Evolutionary conservation across 1,284 basidiomycete species (phyloP).

Genomic region (Ceratorhiza oryzae-sativae): DNA sequence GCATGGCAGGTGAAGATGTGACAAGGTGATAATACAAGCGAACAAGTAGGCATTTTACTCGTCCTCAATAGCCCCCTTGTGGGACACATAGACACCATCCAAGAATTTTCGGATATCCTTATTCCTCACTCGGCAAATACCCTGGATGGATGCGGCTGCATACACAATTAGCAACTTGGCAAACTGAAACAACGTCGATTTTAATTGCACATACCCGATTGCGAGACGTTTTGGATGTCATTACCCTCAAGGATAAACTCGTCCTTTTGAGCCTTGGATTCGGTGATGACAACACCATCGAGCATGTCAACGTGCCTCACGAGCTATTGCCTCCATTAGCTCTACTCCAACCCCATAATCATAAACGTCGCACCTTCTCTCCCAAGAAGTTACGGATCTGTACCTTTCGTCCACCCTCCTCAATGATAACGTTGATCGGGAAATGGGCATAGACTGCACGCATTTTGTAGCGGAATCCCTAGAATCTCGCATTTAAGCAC

Average conservation of each 20-base stretch:
- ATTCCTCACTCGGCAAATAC: constrained; percentile 92
- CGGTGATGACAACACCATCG: constrained; percentile 83
- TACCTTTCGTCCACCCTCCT: constrained; percentile 75
- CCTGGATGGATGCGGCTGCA: constrained; percentile 92
- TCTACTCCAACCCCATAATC: constrained; percentile 2
- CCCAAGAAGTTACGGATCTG: constrained; percentile 99
- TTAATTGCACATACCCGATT: constrained; percentile 69
- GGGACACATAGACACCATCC: constrained; percentile 81
- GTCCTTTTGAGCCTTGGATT: constrained; percentile 97
- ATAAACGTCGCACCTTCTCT: constrained; percentile 78
- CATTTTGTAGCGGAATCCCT: constrained; percentile 99
- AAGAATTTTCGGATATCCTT: constrained; percentile 93
- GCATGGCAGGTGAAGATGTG: constrained; percentile 29
- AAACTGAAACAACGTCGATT: not conserved
- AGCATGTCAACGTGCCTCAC: constrained; percentile 95
- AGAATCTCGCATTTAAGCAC: too few relatives aligned
- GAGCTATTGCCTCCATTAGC: constrained; percentile 58
- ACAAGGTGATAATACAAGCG: constrained; percentile 37
- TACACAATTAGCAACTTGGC: not conserved
- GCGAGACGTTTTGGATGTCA: constrained; percentile 94
- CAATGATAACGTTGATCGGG: constrained; percentile 99
- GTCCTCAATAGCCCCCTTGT: constrained; percentile 56
- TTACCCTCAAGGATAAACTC: constrained; percentile 93
- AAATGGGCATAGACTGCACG: constrained; percentile 99
- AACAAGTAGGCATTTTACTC: constrained; percentile 14